Evolutionary conservation across 2,329 filamentous ascomycete genomes (phyloP).

Genomic region (Periconia sp.): DNA sequence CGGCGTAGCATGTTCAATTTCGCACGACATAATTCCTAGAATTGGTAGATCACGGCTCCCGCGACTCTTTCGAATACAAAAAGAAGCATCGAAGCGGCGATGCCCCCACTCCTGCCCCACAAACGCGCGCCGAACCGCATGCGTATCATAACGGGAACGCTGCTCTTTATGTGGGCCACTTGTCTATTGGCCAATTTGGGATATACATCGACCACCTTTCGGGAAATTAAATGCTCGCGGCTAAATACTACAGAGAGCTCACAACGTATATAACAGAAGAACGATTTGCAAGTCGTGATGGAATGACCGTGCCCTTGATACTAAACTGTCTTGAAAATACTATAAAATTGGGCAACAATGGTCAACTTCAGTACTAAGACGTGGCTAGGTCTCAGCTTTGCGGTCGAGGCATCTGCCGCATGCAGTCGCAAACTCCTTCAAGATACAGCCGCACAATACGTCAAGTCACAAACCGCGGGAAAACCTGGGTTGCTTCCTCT

Average conservation of each 20-base stretch:
- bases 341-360: background rate
- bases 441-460: conserved; percentile 11
- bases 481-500: conserved; percentile 10
- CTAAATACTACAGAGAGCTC: background rate
- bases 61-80: no score
- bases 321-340: background rate
- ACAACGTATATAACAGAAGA: background rate
- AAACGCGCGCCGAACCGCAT: no score
- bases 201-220: background rate
- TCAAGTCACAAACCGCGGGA: conserved; percentile 19
- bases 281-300: background rate
- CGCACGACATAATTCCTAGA: no score
- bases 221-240: background rate
- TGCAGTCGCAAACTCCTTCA: conserved; percentile 19
- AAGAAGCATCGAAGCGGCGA: no score
- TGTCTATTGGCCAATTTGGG: background rate
- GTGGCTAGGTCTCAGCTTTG: conserved; percentile 2
- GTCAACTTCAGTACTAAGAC: background rate
- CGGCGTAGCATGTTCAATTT: no score
- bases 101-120: no score
- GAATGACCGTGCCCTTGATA: background rate
- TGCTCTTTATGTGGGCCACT: background rate
- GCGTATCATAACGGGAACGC: no score
- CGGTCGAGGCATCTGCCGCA: conserved; percentile 10
- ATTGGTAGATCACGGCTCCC: no score